Evolutionary conservation across 2,329 filamentous ascomycete species (phyloP), one percentile per base, ranked within the genome.

Genomic region (Hypoxylon sp.): DNA sequence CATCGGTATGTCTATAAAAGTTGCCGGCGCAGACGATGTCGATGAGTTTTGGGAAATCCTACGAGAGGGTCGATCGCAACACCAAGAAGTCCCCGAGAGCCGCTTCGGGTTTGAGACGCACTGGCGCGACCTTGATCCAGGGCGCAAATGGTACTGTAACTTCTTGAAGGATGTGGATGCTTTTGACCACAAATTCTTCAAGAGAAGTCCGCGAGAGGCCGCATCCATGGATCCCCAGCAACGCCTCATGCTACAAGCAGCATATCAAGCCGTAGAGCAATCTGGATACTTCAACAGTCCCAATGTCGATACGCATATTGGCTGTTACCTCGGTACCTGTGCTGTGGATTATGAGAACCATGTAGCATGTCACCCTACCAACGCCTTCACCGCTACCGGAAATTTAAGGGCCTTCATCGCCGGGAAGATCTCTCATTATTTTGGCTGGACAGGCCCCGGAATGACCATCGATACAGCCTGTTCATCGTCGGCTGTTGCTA

Each of bases 261-360:
- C 73, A 3, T 78, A 78, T 50, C 67, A 74, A 38, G 74, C 72
- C 5, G 71, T 77, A 1, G 74, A 74, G 21, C 69, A 71, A n/a
- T 76, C 71, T 2, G 74, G 78, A 0, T 76, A 77, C 53, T 74
- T 73, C 59, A 45, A 52, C 3, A 17, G 13, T 5, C 32, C 51
- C 2, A 19, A 34, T 19, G 50, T 67, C 5, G 53, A 63, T 17
- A 58, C 46, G 9, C 32, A 63, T 2, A 21, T 60, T n/a, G 58
- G 58, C 6, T 66, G 51, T 17, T 52, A 72, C 14, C 67, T 82
- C 0, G 83, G 82, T 2, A 76, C 74, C 17, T 75, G 75, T 28
- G 69, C 65, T 0, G 70, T 65, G 1, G 81, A 85, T 53, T 84
- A 85, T 63, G 78, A 83, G 17, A 50, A 78, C 36, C 83, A 84